These are phyloP conservation scores for Tricholoma sp. DNA, from an alignment of 768 basidiomycete genomes.

Conservation along the genomic window DNA sequence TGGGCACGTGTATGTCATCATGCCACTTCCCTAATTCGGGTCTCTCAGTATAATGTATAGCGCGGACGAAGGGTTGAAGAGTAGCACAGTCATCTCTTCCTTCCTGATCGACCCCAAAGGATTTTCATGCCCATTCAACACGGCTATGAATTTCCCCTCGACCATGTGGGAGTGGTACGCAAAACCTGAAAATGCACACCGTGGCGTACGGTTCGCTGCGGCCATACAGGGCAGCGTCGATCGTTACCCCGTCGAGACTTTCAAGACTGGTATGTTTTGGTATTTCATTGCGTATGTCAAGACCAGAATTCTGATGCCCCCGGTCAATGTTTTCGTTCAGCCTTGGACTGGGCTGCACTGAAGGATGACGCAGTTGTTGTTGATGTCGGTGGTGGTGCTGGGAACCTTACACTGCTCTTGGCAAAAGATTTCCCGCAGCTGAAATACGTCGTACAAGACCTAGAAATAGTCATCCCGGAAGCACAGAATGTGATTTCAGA, in stretches of 20 bases:
- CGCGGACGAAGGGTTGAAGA: constrained; percentile 18
- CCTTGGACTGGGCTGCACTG: constrained; percentile 15
- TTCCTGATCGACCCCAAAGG: constrained; percentile 15
- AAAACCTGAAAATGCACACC: constrained; percentile 23
- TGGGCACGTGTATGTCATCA: constrained; percentile 11
- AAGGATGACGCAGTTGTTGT: constrained; percentile 18
- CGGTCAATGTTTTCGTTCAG: constrained; percentile 7
- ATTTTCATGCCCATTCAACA: constrained; percentile 18
- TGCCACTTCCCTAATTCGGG: not conserved
- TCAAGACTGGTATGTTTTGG: constrained; percentile 14
- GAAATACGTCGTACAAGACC: constrained; percentile 32
- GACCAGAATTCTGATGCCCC: not conserved
- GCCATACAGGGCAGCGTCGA: constrained; percentile 21
- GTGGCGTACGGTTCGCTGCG: constrained; percentile 22
- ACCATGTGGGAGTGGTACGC: constrained; percentile 28
- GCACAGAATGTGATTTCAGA: constrained; percentile 19
- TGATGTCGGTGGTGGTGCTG: constrained; percentile 34
- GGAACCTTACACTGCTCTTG: constrained; percentile 25
- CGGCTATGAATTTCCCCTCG: constrained; percentile 18
- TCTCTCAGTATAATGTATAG: constrained; percentile 6
- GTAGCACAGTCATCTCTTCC: constrained; percentile 12
- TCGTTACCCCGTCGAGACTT: constrained; percentile 14
- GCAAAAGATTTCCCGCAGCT: constrained; percentile 25
- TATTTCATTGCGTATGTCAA: too few relatives aligned
- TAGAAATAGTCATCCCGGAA: constrained; percentile 19